Percentiles rank a stretch among this genome's conserved stretches.
phyloP scores from a whole-genome alignment of 2,329 filamentous ascomycete species.

The Pseudopithomyces maydicus region DNA sequence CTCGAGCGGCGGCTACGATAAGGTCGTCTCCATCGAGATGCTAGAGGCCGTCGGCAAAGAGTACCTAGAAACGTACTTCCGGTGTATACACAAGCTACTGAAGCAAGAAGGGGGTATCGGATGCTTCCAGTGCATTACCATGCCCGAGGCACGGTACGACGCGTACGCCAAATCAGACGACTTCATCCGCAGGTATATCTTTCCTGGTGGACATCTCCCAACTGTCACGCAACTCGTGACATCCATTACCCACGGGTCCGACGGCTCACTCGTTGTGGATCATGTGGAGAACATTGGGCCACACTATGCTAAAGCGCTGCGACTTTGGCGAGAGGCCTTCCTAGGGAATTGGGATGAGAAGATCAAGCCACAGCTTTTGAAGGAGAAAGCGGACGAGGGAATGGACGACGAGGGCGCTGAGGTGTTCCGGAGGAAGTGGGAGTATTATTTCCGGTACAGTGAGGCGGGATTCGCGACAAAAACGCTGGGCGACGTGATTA shows the following conservation, averaged over 20 bases:
- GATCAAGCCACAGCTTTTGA: conserved; percentile 65
- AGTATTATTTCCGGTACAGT: conserved; percentile 79
- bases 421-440: conserved; percentile 73
- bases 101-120: conserved; percentile 70
- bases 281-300: conserved; percentile 73
- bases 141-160: conserved; percentile 70
- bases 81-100: conserved; percentile 65
- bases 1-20: conserved; percentile 62
- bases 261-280: conserved; percentile 68
- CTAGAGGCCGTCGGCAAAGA: conserved; percentile 73
- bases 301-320: conserved; percentile 72
- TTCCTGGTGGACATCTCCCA: conserved; percentile 76
- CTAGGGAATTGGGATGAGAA: conserved; percentile 63
- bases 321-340: conserved; percentile 72
- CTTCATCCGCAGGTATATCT: conserved; percentile 79
- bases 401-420: conserved; percentile 68
- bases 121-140: conserved; percentile 78
- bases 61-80: conserved; percentile 71
- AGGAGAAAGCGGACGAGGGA: conserved; percentile 63
- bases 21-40: conserved; percentile 79
- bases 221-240: conserved; percentile 69
- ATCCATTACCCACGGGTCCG: conserved; percentile 65
- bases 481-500: conserved; percentile 73
- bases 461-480: conserved; percentile 75
- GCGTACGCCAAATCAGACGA: conserved; percentile 70